Base-by-base conservation (phyloP, 306 rosid genomes). In the Sesbania bispinosa region DNA sequence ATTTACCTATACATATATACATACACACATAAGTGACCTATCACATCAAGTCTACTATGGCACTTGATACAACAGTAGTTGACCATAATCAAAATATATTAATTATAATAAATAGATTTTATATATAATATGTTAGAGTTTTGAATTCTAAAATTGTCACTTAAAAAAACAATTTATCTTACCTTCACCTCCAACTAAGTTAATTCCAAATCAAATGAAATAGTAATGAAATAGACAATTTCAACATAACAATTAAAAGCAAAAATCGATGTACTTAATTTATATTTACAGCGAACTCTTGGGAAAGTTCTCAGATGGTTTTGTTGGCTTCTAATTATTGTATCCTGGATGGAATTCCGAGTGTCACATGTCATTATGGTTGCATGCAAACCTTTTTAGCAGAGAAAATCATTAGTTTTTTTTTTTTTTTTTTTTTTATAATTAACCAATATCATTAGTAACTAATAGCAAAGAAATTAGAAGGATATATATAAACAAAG, bases 221-320 rank as follows among this genome's bases (percentile, higher is more conserved):
- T 30, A n/a, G 29, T 23, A 50, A 8, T 20, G n/a, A 26, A 62
- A 48, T 39, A 60, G 47, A 54, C 62, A 63, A 55, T 59, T 64
- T 46, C 54, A 36, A 57, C 69, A 71, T 7, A 59, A 20, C 62
- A 71, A 75, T 65, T 80, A 81, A 57, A 63, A 55, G 23, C 27
- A 59, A 23, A 45, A 27, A 29, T 9, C 15, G 1, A 1, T 30
- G 26, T 30, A 14, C 18, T 54, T 26, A 7, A 55, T 4, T 21
- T 10, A 23, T 10, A 5, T 53, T 27, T 27, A 6, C 39, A 27
- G 62, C 1, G 14, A 55, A 55, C 18, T 33, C 15, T 59, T n/a
- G 27, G 66, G 11, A 33, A 9, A 15, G 46, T 33, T 61, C 14
- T 36, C 32, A 36, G 50, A 61, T 61, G 67, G 50, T 2, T 61